These are phyloP conservation scores for Penicillium sp. DNA, from an alignment of 2,329 filamentous ascomycete species.

Conservation along the genomic window DNA sequence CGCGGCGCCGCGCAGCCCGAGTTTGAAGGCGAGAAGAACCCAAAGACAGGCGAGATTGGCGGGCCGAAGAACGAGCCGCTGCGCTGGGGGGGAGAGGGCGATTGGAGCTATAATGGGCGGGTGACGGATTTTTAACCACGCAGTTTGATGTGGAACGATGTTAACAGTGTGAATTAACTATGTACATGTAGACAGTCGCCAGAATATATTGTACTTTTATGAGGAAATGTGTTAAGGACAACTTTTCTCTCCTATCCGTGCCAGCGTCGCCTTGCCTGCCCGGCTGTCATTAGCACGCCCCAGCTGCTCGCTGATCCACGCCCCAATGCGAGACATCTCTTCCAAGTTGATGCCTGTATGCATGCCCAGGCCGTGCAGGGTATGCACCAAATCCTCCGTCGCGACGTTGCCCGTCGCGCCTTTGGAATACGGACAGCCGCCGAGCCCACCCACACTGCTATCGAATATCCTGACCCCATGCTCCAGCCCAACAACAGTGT, in stretches of 20 bases:
- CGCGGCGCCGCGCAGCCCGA: conserved; percentile 77
- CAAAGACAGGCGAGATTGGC: conserved; percentile 89
- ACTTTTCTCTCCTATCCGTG: conserved; percentile 28
- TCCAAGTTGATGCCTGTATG: conserved; percentile 57
- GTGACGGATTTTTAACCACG: conserved; percentile 83
- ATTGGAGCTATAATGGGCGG: conserved; percentile 93
- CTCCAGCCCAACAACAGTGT: conserved; percentile 59
- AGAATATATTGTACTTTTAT: not conserved
- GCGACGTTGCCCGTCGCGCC: conserved; percentile 64
- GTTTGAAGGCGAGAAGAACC: conserved; percentile 89
- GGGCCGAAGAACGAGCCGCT: conserved; percentile 97
- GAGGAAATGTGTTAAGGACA: conserved; percentile 3
- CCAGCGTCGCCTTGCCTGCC: conserved; percentile 51
- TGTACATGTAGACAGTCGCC: conserved; percentile 4
- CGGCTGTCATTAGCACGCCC: conserved; percentile 51
- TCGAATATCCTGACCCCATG: conserved; percentile 63
- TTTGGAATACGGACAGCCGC: conserved; percentile 62
- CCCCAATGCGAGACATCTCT: conserved; percentile 53
- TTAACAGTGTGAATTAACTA: not conserved
- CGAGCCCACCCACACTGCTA: conserved; percentile 59
- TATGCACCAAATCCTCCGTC: conserved; percentile 61
- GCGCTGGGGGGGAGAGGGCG: conserved; percentile 71
- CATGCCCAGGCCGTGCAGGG: conserved; percentile 57
- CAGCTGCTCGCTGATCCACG: conserved; percentile 54
- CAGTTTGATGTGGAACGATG: not conserved